Evolutionary conservation across 2,329 filamentous ascomycete species (phyloP).

Genomic region (Epichloe gansuensis): DNA sequence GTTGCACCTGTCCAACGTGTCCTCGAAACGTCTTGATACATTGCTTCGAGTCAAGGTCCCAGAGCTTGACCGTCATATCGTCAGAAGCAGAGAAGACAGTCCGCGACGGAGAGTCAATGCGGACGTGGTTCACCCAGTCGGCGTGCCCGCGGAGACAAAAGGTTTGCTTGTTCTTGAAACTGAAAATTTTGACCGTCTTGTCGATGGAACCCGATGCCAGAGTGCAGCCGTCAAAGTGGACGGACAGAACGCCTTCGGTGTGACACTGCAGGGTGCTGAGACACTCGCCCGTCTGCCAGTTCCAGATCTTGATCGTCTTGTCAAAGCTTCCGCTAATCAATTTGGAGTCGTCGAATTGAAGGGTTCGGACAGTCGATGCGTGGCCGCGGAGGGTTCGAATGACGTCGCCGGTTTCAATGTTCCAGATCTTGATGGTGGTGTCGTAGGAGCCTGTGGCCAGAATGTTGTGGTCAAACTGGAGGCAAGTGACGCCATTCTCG

Average conservation of each 20-base stretch:
- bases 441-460: conserved; percentile 94
- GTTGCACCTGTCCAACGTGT: conserved; percentile 91
- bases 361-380: conserved; percentile 67
- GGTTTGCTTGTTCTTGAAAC: conserved; percentile 72
- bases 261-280: conserved; percentile 73
- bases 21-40: conserved; percentile 72
- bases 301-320: conserved; percentile 84
- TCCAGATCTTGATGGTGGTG: conserved; percentile 90
- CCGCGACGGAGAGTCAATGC: conserved; percentile 67
- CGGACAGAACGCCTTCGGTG: conserved; percentile 67
- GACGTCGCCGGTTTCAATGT: conserved; percentile 77
- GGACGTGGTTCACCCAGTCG: conserved; percentile 96
- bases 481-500: conserved; percentile 55
- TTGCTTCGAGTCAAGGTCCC: conserved; percentile 77
- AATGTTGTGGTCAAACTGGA: conserved; percentile 68
- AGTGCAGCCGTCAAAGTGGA: conserved; percentile 77
- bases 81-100: conserved; percentile 91
- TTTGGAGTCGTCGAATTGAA: conserved; percentile 88
- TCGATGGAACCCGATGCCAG: conserved; percentile 86
- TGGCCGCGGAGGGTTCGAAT: conserved; percentile 79
- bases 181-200: conserved; percentile 82
- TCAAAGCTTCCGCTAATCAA: conserved; percentile 86
- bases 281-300: conserved; percentile 85
- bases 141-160: conserved; percentile 72
- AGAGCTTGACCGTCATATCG: conserved; percentile 80